A percentile compares a stretch with the other conserved stretches of the same genome.
phyloP scores from a whole-genome alignment of 108 stramenopile genomes.

The Mayamaea pseudoterrestris region DNA sequence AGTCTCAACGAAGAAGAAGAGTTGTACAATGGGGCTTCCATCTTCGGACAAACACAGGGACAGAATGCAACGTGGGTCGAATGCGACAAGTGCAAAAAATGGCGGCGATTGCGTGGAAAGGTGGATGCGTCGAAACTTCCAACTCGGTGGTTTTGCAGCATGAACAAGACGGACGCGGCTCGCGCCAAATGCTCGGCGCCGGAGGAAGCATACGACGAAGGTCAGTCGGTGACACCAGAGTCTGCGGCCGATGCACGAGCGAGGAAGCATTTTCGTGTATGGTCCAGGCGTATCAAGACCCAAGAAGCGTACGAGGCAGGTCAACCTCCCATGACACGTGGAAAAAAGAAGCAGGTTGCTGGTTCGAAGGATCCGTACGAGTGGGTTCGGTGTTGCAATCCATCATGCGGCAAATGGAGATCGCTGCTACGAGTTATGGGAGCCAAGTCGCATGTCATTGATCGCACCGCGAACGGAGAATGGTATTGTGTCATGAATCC shows the following conservation, averaged over 20 bases:
- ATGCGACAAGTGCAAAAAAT: slow-evolving; percentile 88
- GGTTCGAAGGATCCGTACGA: slow-evolving; percentile 74
- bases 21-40: slow-evolving; percentile 68
- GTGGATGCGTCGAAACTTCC: slow-evolving; percentile 80
- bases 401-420: slow-evolving; percentile 78
- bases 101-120: slow-evolving; percentile 83
- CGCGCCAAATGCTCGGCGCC: slow-evolving; percentile 74
- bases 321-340: slow-evolving; percentile 43
- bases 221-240: slow-evolving; percentile 65
- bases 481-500: slow-evolving; percentile 92
- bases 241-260: slow-evolving; percentile 72
- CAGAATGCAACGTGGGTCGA: slow-evolving; percentile 83
- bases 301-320: slow-evolving; percentile 74
- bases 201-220: slow-evolving; percentile 77
- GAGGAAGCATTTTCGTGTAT: slow-evolving; percentile 71
- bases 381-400: slow-evolving; percentile 83
- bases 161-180: slow-evolving; percentile 85
- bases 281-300: slow-evolving; percentile 70
- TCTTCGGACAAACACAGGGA: slow-evolving; percentile 77
- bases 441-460: slow-evolving; percentile 45
- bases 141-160: slow-evolving; percentile 74
- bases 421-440: slow-evolving; percentile 71
- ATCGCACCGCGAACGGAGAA: slow-evolving; percentile 49
- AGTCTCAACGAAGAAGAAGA: slow-evolving; percentile 14
- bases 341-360: slow-evolving; percentile 39